Base-by-base conservation (phyloP, 805 yeast species). In the Yamadazyma takamatsuzukensis region DNA sequence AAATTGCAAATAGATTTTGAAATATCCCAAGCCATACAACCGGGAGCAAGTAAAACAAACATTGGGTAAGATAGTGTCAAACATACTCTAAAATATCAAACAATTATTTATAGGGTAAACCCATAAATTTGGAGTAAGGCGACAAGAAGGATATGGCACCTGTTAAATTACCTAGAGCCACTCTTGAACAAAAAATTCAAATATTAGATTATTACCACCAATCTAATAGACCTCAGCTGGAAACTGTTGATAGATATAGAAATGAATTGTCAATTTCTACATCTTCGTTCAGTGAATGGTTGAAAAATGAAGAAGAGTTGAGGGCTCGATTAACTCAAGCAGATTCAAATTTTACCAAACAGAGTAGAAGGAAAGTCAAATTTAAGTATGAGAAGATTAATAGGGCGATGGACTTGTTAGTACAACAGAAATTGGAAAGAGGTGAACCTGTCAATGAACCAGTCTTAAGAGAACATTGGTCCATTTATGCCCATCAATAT, bases 241-340 rank as follows among this genome's bases (percentile, higher is more conserved):
- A 71, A 40, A 71, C 78, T 0, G 83, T 77, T 14, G 75, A 75
- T 27, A 53, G 63, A 29, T 76, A 69, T 53, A 68, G 66, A 40
- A 60, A 70, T 33, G 62, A 61, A 39, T 65, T 71, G 30, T 64
- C 80, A 11, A 75, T 77, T 9, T 72, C 78, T n/a, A 74, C 81
- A 1, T 73, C 79, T 16, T 68, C 77, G 11, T 69, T 77, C 42
- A 68, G 76, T 44, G 82, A 76, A 45, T 77, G 83, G 83, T 48
- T 77, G 25, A 76, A 74, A 49, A 59, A 67, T 37, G 82, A 77
- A 48, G 53, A 44, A 3, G 74, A 74, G 15, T 51, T 76, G 25
- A 48, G 80, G n/a, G 56, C 55, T 29, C 51, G 79, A 30, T 65
- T 63, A 42, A 55, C 48, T 32, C 67, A 59, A 36, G 60, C 56